Evolutionary conservation across 495 filamentous ascomycete species (phyloP).

Genomic region (Hypoxylon lienhwacheense): DNA sequence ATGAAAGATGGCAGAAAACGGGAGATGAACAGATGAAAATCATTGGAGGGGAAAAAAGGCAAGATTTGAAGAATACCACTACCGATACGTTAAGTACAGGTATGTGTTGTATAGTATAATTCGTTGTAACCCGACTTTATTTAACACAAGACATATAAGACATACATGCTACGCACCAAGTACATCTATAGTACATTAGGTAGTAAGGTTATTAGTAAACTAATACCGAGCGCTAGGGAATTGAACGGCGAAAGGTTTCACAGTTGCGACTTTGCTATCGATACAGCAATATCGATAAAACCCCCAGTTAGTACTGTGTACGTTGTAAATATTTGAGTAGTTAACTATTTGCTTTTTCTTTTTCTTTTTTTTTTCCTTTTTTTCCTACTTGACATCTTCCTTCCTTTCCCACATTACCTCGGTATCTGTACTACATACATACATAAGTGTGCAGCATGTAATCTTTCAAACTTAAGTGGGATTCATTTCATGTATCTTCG

Average conservation of each 20-base stretch:
- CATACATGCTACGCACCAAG: too few relatives aligned
- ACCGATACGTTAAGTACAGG: too few relatives aligned
- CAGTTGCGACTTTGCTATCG: constrained; percentile 26
- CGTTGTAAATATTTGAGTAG: constrained; percentile 22
- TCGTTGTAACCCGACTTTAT: too few relatives aligned
- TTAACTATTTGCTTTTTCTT: constrained; percentile 11
- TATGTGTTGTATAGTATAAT: too few relatives aligned
- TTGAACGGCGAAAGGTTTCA: constrained; percentile 14
- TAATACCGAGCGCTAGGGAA: constrained; percentile 23
- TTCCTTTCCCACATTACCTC: constrained; percentile 1
- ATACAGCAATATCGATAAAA: constrained; percentile 33
- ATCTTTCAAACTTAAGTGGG: too few relatives aligned
- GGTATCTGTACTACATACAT: too few relatives aligned
- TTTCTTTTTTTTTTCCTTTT: constrained; percentile 3
- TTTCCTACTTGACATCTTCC: constrained; percentile 10
- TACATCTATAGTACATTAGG: too few relatives aligned
- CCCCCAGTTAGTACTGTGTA: too few relatives aligned
- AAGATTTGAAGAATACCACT: neutral
- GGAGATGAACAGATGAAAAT: constrained; percentile 9
- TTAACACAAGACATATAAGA: too few relatives aligned
- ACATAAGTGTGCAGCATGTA: too few relatives aligned
- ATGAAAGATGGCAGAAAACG: constrained; percentile 1
- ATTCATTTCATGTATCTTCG: constrained; percentile 1
- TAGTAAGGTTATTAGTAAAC: constrained; percentile 14
- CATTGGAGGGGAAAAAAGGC: constrained; percentile 1